Conservation (phyloP, 2,329 filamentous ascomycete species). For the Rhynchosporium graminicola region DNA sequence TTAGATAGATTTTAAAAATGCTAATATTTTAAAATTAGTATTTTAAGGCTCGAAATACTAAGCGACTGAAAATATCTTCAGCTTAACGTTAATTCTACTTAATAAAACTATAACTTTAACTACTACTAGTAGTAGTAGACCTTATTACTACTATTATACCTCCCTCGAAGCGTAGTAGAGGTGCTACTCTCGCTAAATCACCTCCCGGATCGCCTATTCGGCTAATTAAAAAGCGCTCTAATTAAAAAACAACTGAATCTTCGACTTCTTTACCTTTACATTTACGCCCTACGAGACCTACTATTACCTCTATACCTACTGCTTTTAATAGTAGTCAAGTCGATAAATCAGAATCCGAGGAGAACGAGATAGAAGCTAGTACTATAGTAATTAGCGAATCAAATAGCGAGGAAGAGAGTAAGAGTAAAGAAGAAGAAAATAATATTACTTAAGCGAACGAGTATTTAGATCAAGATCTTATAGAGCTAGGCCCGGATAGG, state of each 20-base stretch:
- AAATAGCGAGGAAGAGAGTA: no score
- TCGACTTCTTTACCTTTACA: not conserved
- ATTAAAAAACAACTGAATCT: not conserved
- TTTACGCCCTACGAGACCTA: not conserved
- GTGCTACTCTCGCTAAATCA: not conserved
- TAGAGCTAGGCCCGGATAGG: not conserved
- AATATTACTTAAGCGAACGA: not conserved
- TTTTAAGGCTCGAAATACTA: not conserved
- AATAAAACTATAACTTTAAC: not conserved
- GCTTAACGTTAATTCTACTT: not conserved
- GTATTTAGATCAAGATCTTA: not conserved
- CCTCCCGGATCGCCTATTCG: no score
- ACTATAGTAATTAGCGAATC: not conserved
- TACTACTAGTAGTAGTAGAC: no score
- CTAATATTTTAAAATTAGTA: no score
- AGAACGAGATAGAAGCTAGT: not conserved
- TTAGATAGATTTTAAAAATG: no score
- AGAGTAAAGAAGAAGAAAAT: not conserved
- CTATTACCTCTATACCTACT: no score
- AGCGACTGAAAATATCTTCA: not conserved
- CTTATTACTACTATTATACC: not conserved
- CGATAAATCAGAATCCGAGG: not conserved
- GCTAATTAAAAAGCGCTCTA: not conserved
- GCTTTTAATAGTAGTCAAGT: not conserved
- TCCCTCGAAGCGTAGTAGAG: not conserved